Conservation (phyloP, 352 stramenopile species). For the Thraustotheca clavata region DNA sequence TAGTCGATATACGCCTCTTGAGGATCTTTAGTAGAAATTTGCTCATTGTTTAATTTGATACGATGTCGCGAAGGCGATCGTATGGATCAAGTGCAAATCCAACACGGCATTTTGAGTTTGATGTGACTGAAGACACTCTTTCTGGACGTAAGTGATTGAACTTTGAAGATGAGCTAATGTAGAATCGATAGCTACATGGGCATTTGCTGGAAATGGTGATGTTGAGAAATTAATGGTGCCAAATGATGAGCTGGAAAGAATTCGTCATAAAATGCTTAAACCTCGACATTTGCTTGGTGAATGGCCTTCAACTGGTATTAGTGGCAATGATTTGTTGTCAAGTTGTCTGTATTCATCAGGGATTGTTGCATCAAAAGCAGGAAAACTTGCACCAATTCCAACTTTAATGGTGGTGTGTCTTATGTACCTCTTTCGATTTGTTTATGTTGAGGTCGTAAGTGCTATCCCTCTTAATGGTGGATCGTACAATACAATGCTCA, state of each 20-base stretch:
- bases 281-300: slow-evolving; percentile 49
- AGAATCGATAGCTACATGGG: slow-evolving; percentile 1
- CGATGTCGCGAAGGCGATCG: slow-evolving; percentile 15
- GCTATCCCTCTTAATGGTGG: slow-evolving; percentile 87
- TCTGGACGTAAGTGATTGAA: not conserved
- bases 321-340: slow-evolving; percentile 88
- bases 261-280: slow-evolving; percentile 28
- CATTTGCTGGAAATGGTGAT: slow-evolving; percentile 27
- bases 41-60: not conserved
- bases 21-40: not conserved
- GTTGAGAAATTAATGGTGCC: slow-evolving; percentile 25
- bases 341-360: slow-evolving; percentile 78
- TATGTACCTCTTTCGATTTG: slow-evolving; percentile 65
- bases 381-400: slow-evolving; percentile 79
- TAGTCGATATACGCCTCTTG: not conserved
- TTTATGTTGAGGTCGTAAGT: slow-evolving; percentile 88
- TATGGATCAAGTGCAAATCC: slow-evolving; percentile 18
- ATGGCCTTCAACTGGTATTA: slow-evolving; percentile 85
- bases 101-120: slow-evolving; percentile 11
- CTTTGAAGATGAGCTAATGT: not conserved
- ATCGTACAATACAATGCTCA: slow-evolving; percentile 89
- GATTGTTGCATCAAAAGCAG: slow-evolving; percentile 58
- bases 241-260: slow-evolving; percentile 27
- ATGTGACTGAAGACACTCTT: slow-evolving; percentile 15
- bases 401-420: slow-evolving; percentile 68